phyloP scores from a whole-genome alignment of 2,329 filamentous ascomycete genomes.

The Nemania abortiva region DNA sequence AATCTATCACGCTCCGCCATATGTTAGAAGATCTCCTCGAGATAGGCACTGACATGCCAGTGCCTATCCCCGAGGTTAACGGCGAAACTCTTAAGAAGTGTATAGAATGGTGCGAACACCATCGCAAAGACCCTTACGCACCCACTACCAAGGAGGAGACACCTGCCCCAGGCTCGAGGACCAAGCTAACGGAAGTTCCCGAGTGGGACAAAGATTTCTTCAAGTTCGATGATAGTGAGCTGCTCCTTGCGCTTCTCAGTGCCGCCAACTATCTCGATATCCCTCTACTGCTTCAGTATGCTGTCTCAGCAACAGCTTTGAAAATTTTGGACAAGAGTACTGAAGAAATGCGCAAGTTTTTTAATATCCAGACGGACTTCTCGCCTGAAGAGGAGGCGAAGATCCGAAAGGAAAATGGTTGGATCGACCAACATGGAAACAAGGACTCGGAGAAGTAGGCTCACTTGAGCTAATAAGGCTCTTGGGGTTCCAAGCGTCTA shows the following conservation, averaged over 20 bases:
- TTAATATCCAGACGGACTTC: slow-evolving; percentile 21
- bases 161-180: not conserved
- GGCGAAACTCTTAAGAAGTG: slow-evolving; percentile 15
- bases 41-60: not conserved
- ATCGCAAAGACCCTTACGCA: not conserved
- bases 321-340: not conserved
- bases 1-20: not conserved
- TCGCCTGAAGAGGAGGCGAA: not conserved
- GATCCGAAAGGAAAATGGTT: not conserved
- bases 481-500: too few species aligned
- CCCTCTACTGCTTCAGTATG: slow-evolving; percentile 15
- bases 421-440: not conserved
- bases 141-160: not conserved
- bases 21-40: slow-evolving; percentile 27
- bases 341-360: slow-evolving; percentile 5
- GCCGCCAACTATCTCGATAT: slow-evolving; percentile 23
- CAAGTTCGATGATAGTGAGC: not conserved
- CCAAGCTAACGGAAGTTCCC: not conserved
- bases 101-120: slow-evolving; percentile 32
- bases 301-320: not conserved
- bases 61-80: slow-evolving; percentile 19
- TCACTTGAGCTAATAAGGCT: too few species aligned
- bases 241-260: not conserved
- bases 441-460: too few species aligned
- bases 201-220: not conserved